Evolutionary conservation across 768 basidiomycete species (phyloP), one percentile per base, ranked within the genome.

Genomic region (Tubosaeta brunneosetosa): DNA sequence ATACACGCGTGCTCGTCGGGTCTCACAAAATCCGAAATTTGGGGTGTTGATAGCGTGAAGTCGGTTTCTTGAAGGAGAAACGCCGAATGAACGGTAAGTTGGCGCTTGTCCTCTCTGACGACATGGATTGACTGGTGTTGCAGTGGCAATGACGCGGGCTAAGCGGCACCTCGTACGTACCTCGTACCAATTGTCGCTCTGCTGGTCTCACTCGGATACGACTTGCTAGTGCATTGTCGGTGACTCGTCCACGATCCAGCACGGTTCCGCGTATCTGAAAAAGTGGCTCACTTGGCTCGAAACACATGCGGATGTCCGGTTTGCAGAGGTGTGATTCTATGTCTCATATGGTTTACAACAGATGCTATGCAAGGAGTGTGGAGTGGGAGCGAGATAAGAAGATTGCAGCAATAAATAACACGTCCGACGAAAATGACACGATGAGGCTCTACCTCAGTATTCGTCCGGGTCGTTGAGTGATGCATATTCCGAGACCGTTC

Each of bases 31-130:
- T 34, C 34, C 16, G 22, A 12, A 10, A 17, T 33, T 4, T 11
- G 42, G 13, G 31, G n/a, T n/a, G 16, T 51, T 36, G 42, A 13
- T 62, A 91, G 83, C 78, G 92, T 34, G 90, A 95, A 59, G 91
- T 98, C 2, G 95, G 95, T 0, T 99, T 99, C 68, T 68, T 99
- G 63, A 91, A 88, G 65, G 97, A 99, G 64, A 88, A 91, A 60
- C 77, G 97, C 44, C 74, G 97, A 34, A 72, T 99, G 63, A 99
- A 99, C 64, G 91, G 88, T 85, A 58, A 44, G 78, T 51, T 10
- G 19, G 14, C n/a, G 8, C 44, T 37, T 6, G 14, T 9, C 16
- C 9, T 6, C 1, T 2, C 26, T 43, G 31, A 3, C 10, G 2
- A 22, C n/a, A 34, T 19, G 5, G 37, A 41, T 45, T 41, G 33